Evolutionary conservation across 148 eudicot species (phyloP), one percentile per base, ranked within the genome.

Genomic region (Rhododendron kiyosumense): DNA sequence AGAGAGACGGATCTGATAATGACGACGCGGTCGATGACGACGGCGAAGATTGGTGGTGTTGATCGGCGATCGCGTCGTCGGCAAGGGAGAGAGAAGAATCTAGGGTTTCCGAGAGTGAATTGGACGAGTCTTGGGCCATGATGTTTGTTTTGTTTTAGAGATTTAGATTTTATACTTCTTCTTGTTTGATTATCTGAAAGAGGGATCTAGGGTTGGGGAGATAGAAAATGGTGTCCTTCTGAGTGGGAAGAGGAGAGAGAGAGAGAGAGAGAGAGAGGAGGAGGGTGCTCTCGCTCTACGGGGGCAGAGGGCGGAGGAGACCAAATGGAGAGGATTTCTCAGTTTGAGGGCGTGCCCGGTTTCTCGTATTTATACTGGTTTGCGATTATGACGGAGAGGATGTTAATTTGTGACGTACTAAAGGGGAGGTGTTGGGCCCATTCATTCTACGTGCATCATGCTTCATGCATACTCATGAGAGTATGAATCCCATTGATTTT

Each of bases 1-100:
- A 83, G 24, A 87, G 92, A 28, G 87, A 83, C 10, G 89, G 92
- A 92, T 89, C 90, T 65, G 87, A 38, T 4, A 88, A 15, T 18
- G 83, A 24, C 32, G 57, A 71, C n/a, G 61, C 18, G 17, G 57
- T 4, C 12, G 84, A 6, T 7, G 79, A n/a, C 9, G 79, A 38
- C 30, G 88, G 52, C 30, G 73, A 67, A 20, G 76, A 14, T 45
- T 69, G 85, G 26, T 45, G 54, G 49, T 67, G 57, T 59, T 73
- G 59, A 43, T 22, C 26, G 67, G 13, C 78, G 43, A 57, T 26
- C 13, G 14, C 41, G 20, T 15, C 57, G 18, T 77, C 38, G 83
- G 41, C 4, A 65, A 85, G 12, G 15, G 76, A 51, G 41, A 45
- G 41, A 20, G 90, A 9, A 2, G 90, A 86, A 89, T 90, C 90